Base-by-base conservation (phyloP, 306 rosid genomes). In the Malus sieversii region DNA sequence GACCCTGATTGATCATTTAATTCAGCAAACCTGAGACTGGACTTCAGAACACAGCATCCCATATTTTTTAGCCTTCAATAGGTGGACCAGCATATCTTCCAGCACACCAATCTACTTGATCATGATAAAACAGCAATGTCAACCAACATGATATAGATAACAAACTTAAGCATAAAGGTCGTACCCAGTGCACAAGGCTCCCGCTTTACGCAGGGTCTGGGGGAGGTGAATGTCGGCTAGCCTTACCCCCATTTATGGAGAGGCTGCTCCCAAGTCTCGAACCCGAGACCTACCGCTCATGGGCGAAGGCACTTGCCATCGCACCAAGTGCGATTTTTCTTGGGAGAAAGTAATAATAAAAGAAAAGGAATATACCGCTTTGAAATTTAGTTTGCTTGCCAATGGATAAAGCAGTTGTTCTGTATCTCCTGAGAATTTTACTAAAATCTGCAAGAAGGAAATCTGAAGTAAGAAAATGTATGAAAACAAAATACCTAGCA, bases 11-110 rank as follows among this genome's bases (percentile, higher is more conserved):
- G 53, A 52, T 59, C 30, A 73, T 42, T 8, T 67, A 76, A 73
- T 79, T 76, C 46, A 72, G 79, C 84, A 86, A 62, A 95, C 98
- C 98, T 92, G 90, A 77, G 91, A 86, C 70, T 80, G 88, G 80
- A 92, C 81, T 72, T 84, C 91, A 68, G 92, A 85, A 84, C 87
- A 81, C 53, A 95, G 79, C 46, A 77, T 77, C 81, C 87, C 92
- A 52, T 75, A 81, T 81, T 87, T 87, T 82, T 82, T 89, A 83
- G 83, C 78, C 78, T 87, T 88, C 87, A 77, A 77, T 61, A 78
- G 85, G 77, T 71, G 85, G 79, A 68, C 84, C 88, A 88, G 82
- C 72, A 80, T 65, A 83, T 90, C 98, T 81, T 89, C 97, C 76
- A 96, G 80, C 78, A 29, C 79, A 70, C 82, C 82, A 74, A 96